Evolutionary conservation across 768 basidiomycete genomes (phyloP), one percentile per base, ranked within the genome.

Genomic region (Pholiota molesta): DNA sequence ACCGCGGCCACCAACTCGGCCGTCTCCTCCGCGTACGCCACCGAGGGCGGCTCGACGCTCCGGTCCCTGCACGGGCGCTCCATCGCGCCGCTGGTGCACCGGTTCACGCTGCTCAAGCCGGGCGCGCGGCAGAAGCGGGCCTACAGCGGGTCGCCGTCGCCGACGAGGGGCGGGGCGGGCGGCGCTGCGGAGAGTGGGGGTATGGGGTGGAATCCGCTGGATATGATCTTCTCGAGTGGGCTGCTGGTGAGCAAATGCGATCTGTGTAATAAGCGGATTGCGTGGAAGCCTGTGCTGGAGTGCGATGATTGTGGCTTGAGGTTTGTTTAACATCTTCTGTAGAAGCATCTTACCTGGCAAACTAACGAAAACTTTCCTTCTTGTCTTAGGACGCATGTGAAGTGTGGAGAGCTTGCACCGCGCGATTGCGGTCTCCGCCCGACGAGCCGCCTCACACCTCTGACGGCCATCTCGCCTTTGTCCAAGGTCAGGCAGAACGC

Each of bases 291-390:
- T 21, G 83, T 90, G 33, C 76, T 96, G 19, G 87, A 91, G 68
- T 97, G 94, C 71, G 94, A 96, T 73, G 94, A 96, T 74, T 96
- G 95, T 74, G 88, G 90, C 28, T 74, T 92, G 68, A 83, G 87
- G 86, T 90, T 60, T 58, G 83, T 72, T 52, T 9, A 5, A 9
- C n/a, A 58, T 55, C 21, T 19, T 40, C 51, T 28, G 0, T 51
- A n/a, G 1, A 21, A 9, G 31, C 8, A 47, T 49, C 52, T 62
- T 31, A 33, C 16, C 49, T n/a, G 39, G 19, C 31, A 58, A 66
- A 47, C 29, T 62, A 17, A 21, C 17, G 35, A 64, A 52, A 60
- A 52, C 28, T 60, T 62, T 44, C 55, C 19, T 11, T 19, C 5
- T 26, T 26, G 21, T 52, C 13, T 6, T 67, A 92, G 92, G 67